Conservation (phyloP, 331 rosid species). For the Malus hybrid region DNA sequence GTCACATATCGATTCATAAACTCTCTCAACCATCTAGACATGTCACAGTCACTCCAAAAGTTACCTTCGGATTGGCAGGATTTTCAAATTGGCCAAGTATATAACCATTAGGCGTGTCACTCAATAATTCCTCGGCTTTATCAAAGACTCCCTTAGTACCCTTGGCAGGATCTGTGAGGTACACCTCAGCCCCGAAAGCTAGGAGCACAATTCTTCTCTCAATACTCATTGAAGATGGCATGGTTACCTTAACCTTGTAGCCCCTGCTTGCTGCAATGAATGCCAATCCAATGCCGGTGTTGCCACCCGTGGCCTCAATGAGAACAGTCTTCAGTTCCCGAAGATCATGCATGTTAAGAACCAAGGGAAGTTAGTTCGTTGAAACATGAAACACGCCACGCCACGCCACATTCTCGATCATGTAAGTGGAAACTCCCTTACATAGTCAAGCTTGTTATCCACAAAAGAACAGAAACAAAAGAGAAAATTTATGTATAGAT, state of each 20-base stretch:
- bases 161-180: slow-evolving; percentile 54
- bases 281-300: slow-evolving; percentile 85
- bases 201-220: slow-evolving; percentile 63
- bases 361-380: background rate
- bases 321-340: slow-evolving; percentile 47
- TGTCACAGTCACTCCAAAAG: background rate
- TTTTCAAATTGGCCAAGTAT: slow-evolving; percentile 59
- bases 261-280: slow-evolving; percentile 70
- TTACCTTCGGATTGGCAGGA: slow-evolving; percentile 64
- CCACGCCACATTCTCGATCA: background rate
- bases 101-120: slow-evolving; percentile 41
- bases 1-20: background rate
- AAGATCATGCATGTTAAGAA: slow-evolving; percentile 5
- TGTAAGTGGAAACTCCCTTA: too few relatives aligned
- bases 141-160: slow-evolving; percentile 40
- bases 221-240: slow-evolving; percentile 55
- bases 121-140: slow-evolving; percentile 49
- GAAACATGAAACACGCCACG: background rate
- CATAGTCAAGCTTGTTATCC: too few relatives aligned
- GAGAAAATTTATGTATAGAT: too few relatives aligned
- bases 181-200: slow-evolving; percentile 83
- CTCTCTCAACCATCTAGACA: background rate
- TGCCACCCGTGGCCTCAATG: slow-evolving; percentile 73
- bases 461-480: too few relatives aligned
- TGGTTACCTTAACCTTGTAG: slow-evolving; percentile 48